Conservation (phyloP, 371 early-diverging fungal species). For the Mucor racemosus region DNA sequence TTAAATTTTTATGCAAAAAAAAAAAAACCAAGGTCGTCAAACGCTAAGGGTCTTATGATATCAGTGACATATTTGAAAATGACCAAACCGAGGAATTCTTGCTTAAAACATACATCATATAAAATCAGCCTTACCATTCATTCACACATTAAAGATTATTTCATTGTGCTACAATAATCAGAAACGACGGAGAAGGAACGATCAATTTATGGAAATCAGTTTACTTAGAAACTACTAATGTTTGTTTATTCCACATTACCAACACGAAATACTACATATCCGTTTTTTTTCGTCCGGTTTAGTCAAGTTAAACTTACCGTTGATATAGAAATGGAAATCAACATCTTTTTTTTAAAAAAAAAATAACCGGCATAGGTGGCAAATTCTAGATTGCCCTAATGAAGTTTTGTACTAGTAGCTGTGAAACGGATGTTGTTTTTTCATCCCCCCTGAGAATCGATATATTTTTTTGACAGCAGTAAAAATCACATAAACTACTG, state of each 20-base stretch:
- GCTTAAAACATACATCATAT: neutral
- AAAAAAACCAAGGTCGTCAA: conserved; percentile 2
- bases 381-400: no score
- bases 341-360: no score
- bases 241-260: neutral
- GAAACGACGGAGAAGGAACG: neutral
- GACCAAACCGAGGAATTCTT: neutral
- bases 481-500: no score
- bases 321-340: neutral
- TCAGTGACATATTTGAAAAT: conserved; percentile 3
- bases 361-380: no score
- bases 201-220: neutral
- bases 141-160: neutral
- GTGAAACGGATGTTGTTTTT: no score
- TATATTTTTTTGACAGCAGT: no score
- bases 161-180: neutral
- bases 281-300: no score
- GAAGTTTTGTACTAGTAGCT: no score
- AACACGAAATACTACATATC: no score
- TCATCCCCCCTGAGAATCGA: no score
- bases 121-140: conserved; percentile 1
- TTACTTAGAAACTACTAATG: neutral
- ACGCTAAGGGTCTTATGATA: neutral
- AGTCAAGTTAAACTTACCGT: no score
- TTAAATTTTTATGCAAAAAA: conserved; percentile 1